Conservation (phyloP, 257 asterid genomes). For the Capsicum chinense region DNA sequence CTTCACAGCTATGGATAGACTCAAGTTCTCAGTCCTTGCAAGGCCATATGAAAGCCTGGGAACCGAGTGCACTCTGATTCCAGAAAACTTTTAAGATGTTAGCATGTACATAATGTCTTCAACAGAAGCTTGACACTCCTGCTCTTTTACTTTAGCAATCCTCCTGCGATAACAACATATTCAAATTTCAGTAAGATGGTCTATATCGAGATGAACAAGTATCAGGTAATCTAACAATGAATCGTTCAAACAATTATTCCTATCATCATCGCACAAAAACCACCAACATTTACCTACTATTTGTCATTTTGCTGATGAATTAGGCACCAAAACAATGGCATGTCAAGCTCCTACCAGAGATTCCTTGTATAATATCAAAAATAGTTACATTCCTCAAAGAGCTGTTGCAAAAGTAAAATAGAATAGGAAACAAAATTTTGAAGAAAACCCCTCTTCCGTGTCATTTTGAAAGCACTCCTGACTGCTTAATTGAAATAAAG, state of each 20-base stretch:
- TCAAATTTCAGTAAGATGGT: background rate
- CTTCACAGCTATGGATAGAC: slow-evolving; percentile 75
- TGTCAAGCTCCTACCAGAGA: slow-evolving; percentile 51
- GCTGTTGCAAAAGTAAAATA: background rate
- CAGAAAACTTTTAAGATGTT: slow-evolving; percentile 57
- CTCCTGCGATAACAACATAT: slow-evolving; percentile 67
- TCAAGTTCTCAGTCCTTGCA: slow-evolving; percentile 87
- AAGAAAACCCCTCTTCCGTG: background rate
- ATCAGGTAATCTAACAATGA: background rate
- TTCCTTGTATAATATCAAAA: slow-evolving; percentile 24
- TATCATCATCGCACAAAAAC: background rate
- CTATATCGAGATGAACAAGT: slow-evolving; percentile 15
- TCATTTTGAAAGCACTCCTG: background rate
- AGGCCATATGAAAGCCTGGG: slow-evolving; percentile 77
- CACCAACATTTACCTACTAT: slow-evolving; percentile 2
- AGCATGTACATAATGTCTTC: slow-evolving; percentile 77
- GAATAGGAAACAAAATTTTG: background rate
- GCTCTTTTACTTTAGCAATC: slow-evolving; percentile 59
- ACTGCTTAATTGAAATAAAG: background rate
- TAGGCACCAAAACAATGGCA: slow-evolving; percentile 14
- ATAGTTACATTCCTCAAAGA: slow-evolving; percentile 4
- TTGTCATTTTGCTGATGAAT: background rate
- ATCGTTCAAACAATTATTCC: background rate
- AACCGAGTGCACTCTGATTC: slow-evolving; percentile 68
- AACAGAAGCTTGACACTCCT: slow-evolving; percentile 64